Conservation (phyloP, 164 flowering plant species). For the Aristolochia fimbriata region DNA sequence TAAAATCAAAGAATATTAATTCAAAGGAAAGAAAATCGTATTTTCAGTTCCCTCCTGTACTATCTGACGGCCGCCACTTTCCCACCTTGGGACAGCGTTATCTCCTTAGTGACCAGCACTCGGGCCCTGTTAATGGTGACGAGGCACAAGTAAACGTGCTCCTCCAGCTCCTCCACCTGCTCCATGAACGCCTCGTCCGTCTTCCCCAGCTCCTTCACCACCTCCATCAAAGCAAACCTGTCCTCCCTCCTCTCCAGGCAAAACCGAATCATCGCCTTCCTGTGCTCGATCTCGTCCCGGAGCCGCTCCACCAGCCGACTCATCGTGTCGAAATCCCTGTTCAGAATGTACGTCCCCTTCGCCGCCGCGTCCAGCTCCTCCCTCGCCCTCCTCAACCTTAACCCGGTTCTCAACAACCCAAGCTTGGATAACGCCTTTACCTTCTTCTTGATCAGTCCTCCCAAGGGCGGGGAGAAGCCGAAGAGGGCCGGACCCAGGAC, state of each 20-base stretch:
- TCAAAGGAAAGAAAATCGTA: no score
- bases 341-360: constrained; percentile 43
- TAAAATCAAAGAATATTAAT: no score
- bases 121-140: constrained; percentile 56
- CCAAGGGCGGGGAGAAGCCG: constrained; percentile 18
- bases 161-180: constrained; percentile 60
- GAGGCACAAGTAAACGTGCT: constrained; percentile 58
- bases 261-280: constrained; percentile 30
- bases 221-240: constrained; percentile 27
- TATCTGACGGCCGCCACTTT: no score
- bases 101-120: constrained; percentile 35
- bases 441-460: constrained; percentile 19
- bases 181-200: constrained; percentile 30
- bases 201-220: constrained; percentile 33
- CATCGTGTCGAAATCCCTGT: constrained; percentile 47
- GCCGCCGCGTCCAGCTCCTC: constrained; percentile 50
- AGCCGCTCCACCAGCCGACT: constrained; percentile 31
- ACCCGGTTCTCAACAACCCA: constrained; percentile 12
- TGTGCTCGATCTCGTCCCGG: constrained; percentile 42
- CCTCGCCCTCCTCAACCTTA: constrained; percentile 18
- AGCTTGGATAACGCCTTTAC: not conserved
- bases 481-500: constrained; percentile 39
- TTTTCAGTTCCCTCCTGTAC: no score
- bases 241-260: constrained; percentile 42
- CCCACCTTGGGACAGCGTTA: constrained; percentile 2